These are phyloP conservation scores for Coniochaeta sp. DNA, from an alignment of 2,329 filamentous ascomycete genomes.

Conservation along the genomic window DNA sequence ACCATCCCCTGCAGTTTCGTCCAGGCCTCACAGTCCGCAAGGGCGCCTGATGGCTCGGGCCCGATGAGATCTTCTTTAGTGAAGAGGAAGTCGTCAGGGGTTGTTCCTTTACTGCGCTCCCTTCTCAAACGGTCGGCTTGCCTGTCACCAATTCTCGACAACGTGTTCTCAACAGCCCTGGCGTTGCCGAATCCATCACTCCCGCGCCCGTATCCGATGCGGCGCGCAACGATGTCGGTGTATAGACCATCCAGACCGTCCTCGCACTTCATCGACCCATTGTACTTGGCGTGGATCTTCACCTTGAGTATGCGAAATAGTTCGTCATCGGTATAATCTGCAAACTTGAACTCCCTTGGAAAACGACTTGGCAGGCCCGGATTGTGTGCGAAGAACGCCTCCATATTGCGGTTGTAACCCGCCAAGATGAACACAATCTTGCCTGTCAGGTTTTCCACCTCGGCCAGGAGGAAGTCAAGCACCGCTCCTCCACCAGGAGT, in stretches of 20 bases:
- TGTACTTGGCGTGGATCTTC: constrained; percentile 46
- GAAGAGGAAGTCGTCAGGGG: constrained; percentile 50
- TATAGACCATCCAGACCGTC: constrained; percentile 53
- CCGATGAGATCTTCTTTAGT: constrained; percentile 65
- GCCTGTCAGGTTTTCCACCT: constrained; percentile 64
- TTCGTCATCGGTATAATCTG: constrained; percentile 61
- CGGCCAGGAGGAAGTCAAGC: constrained; percentile 62
- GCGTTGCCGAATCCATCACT: constrained; percentile 68
- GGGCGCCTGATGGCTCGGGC: constrained; percentile 49
- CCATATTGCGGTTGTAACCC: constrained; percentile 69
- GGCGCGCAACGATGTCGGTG: constrained; percentile 51
- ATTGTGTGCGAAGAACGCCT: constrained; percentile 68
- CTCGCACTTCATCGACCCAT: constrained; percentile 49
- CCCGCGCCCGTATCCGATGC: constrained; percentile 55
- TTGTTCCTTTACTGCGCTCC: constrained; percentile 31
- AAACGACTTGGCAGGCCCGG: constrained; percentile 64
- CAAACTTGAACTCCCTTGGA: constrained; percentile 56
- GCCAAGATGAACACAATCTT: constrained; percentile 67
- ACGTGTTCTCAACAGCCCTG: constrained; percentile 55
- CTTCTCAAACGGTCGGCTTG: constrained; percentile 49
- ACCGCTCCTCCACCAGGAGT: constrained; percentile 51
- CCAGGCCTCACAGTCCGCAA: constrained; percentile 49
- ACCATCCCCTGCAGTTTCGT: constrained; percentile 46
- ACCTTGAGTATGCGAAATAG: constrained; percentile 52
- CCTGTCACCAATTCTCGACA: constrained; percentile 44